Base-by-base conservation (phyloP, 2,329 filamentous ascomycete species). In the Aureobasidium lini region DNA sequence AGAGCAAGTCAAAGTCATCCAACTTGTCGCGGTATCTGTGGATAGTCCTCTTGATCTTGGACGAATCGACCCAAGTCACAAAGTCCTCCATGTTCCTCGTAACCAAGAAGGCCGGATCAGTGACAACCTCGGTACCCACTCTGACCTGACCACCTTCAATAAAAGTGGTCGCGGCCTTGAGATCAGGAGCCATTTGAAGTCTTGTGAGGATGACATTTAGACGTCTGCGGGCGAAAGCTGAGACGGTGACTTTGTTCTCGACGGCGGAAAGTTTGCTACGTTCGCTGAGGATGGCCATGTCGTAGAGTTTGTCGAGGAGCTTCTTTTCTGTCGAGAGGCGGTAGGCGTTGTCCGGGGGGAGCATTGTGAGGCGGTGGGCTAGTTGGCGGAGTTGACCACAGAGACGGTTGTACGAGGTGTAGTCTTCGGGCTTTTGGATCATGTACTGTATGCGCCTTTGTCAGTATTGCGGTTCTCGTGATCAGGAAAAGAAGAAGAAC, bases 21-120 rank as follows among this genome's bases (percentile, higher is more conserved):
- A 96, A 75, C 79, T 95, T 90, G 74, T 96, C 91, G 67, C 90
- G 85, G 72, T 96, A 97, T 75, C 89, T 90, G 84, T 96, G 86
- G 64, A 96, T 95, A 71, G 91, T 94, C 71, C 88, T 84, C 87
- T 95, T 96, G 73, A 97, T 92, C 88, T 96, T 96, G 75, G 90
- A 95, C 62, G 90, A 90, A 68, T 95, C 89, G 9, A 93, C 87
- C 93, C 93, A 97, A 0, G 93, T 96, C 16, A 97, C 88, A 72
- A 95, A 96, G 75, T 97, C 93, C 76, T 97, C 93, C 82, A 95
- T 90, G 62, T 85, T 89, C 64, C 92, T 81, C 39, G 90, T 94
- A 7, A 97, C 90, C 57, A 96, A 75, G 68, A 91, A 96, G 0
- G 91, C 92, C 31, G 91, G 86, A 71, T 97, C 93, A 2, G 89